Evolutionary conservation across 805 yeast species (phyloP).

Genomic region (Lipomyces orientalis): DNA sequence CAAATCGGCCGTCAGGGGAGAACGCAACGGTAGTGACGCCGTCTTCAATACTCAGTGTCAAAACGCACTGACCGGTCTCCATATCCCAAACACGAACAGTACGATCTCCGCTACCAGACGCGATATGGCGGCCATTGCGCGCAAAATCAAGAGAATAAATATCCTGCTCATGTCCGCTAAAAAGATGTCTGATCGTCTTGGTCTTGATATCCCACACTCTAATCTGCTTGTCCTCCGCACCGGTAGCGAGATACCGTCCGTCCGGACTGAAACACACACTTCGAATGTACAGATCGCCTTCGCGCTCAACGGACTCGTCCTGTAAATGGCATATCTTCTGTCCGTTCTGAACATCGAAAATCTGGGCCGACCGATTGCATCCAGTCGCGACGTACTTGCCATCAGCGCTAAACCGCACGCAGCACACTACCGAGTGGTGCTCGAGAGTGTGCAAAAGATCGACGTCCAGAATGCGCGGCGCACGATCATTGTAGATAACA

Average conservation of each 20-base stretch:
- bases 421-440: slow-evolving; percentile 94
- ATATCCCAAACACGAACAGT: slow-evolving; percentile 97
- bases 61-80: slow-evolving; percentile 83
- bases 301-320: slow-evolving; percentile 75
- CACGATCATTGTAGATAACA: slow-evolving; percentile 87
- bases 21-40: slow-evolving; percentile 98
- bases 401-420: slow-evolving; percentile 89
- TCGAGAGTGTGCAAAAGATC: slow-evolving; percentile 88
- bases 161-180: slow-evolving; percentile 94
- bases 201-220: slow-evolving; percentile 95
- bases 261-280: slow-evolving; percentile 97
- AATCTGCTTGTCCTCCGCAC: slow-evolving; percentile 76
- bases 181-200: slow-evolving; percentile 79
- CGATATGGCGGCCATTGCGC: slow-evolving; percentile 91
- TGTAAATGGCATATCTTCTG: slow-evolving; percentile 83
- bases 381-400: slow-evolving; percentile 96
- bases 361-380: slow-evolving; percentile 94
- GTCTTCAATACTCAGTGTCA: slow-evolving; percentile 90
- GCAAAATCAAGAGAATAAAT: slow-evolving; percentile 93
- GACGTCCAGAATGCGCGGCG: slow-evolving; percentile 76
- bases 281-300: slow-evolving; percentile 87
- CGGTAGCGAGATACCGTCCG: slow-evolving; percentile 90
- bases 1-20: slow-evolving; percentile 89
- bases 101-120: slow-evolving; percentile 95
- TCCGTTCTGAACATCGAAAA: slow-evolving; percentile 90